These are phyloP conservation scores for Barnettozyma sucrosica DNA, from an alignment of 805 yeast genomes.

Conservation along the genomic window DNA sequence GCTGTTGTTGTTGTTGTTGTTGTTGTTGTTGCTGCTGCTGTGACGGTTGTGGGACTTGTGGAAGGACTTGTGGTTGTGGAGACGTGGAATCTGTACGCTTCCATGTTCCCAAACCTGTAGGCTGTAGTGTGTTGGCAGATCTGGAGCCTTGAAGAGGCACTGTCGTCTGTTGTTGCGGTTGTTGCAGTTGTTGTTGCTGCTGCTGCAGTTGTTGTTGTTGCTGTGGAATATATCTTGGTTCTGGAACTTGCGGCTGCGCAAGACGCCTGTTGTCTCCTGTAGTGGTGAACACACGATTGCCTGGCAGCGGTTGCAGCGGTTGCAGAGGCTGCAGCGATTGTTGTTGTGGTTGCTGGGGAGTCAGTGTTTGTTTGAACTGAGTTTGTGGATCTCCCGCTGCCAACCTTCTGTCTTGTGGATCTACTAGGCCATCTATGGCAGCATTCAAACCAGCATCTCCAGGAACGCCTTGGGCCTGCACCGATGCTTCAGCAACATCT, in stretches of 20 bases:
- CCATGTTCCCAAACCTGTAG: not conserved
- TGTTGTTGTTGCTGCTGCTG: slow-evolving; percentile 12
- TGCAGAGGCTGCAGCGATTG: slow-evolving; percentile 1
- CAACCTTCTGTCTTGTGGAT: not conserved
- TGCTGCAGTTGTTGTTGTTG: slow-evolving; percentile 11
- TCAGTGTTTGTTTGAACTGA: slow-evolving; percentile 1
- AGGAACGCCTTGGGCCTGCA: not conserved
- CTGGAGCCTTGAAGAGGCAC: not conserved
- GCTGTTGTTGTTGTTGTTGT: slow-evolving; percentile 9
- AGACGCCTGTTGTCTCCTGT: not conserved
- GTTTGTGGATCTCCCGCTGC: not conserved
- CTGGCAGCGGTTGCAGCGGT: not conserved
- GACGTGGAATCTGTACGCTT: not conserved
- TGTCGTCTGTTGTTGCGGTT: slow-evolving; percentile 3
- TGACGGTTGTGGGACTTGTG: slow-evolving; percentile 1
- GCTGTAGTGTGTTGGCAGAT: not conserved
- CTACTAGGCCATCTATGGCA: not conserved
- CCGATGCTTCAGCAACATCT: not conserved
- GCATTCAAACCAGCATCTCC: not conserved
- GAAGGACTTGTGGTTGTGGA: slow-evolving; percentile 6
- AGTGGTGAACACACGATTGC: not conserved
- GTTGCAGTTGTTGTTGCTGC: slow-evolving; percentile 24
- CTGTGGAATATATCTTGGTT: slow-evolving; percentile 1
- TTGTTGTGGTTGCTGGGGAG: slow-evolving; percentile 2
- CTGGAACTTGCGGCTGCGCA: not conserved